Base-by-base conservation (phyloP, 2,329 filamentous ascomycete genomes). In the Colletotrichum ledebouriae region DNA sequence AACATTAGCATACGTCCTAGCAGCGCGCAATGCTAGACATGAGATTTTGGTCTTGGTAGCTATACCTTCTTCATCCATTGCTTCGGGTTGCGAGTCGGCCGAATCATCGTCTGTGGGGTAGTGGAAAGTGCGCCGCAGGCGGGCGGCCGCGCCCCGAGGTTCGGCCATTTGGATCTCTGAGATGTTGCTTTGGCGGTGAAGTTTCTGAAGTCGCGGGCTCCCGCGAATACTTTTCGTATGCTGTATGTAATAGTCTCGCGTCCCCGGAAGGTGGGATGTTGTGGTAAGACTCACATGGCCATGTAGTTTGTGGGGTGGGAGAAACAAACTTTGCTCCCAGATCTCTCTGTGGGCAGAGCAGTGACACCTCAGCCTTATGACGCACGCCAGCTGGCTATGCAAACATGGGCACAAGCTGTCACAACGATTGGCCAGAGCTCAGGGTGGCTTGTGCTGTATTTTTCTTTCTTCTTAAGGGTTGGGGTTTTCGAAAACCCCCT, bases 41-140 rank as follows among this genome's bases (percentile, higher is more conserved):
- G 29, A 6, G 6, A 6, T 29, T 29, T 29, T 9, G 6, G 13
- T 39, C 42, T 12, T n/a, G 34, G 37, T 37, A 25, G 39, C 47
- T 71, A 59, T 77, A 90, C 91, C 91, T 85, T 94, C 86, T 79
- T 94, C 92, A 76, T 96, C 93, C 69, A 96, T 83, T 63, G 89
- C 87, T 72, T 89, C 86, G 12, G 87, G 85, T 34, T 84, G 78
- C 25, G 78, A 79, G 76, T 86, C 83, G 41, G 86, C 83, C 60
- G 84, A 82, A 65, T 86, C 83, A 70, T 85, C 84, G 73, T 91
- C 89, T 64, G 82, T 79, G 4, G 91, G 91, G 80, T 95, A 96
- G 69, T 86, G 87, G 80, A 97, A 96, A 9, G 92, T 91, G 74
- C 87, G 91, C 74, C 94, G 90, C 50, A 96, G 82, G 71, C 92